Base-by-base conservation (phyloP, 768 basidiomycete species). In the Pleurotus cornucopiae region DNA sequence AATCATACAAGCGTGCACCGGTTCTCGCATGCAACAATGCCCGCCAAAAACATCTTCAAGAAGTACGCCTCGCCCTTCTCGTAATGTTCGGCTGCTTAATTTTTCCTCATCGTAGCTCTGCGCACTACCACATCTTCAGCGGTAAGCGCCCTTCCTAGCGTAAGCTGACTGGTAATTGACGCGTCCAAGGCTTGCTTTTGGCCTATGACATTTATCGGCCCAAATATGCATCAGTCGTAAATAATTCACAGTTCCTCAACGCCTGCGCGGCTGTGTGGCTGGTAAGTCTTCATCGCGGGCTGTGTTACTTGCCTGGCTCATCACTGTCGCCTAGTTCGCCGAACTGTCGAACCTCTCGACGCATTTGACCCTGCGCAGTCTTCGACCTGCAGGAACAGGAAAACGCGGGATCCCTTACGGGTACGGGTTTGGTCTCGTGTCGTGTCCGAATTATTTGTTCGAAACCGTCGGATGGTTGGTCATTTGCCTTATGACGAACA, bases 11-110 rank as follows among this genome's bases (percentile, higher is more conserved):
- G 44, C 25, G 83, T 99, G 1, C 97, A 99, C 68, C 89, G 91
- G 9, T 98, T 98, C 79, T 98, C 94, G 26, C 84, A 94, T 71
- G 89, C 85, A 1, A 97, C 96, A 0, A 96, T 98, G 90, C 97
- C 96, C 1, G 71, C 87, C 57, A 64, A 66, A 57, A 91, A 93
- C 66, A 81, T 98, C 37, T 86, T 96, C 76, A 89, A 87, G 69
- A 99, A 99, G 96, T 97, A 55, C 25, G 81, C 62, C 23, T 0
- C 30, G 0, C 21, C 30, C 30, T 18, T 45, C 30, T 20, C 61
- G 14, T 21, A 11, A 30, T n/a, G 7, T 12, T 54, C 14, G 2
- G 7, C 13, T 37, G 34, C 23, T 6, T 6, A 34, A 16, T 20
- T 9, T 26, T 34, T 26, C 6, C 46, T 14, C 18, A 57, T 48